These are phyloP conservation scores for Brassica incana DNA, from an alignment of 345 rosid genomes.

Conservation along the genomic window DNA sequence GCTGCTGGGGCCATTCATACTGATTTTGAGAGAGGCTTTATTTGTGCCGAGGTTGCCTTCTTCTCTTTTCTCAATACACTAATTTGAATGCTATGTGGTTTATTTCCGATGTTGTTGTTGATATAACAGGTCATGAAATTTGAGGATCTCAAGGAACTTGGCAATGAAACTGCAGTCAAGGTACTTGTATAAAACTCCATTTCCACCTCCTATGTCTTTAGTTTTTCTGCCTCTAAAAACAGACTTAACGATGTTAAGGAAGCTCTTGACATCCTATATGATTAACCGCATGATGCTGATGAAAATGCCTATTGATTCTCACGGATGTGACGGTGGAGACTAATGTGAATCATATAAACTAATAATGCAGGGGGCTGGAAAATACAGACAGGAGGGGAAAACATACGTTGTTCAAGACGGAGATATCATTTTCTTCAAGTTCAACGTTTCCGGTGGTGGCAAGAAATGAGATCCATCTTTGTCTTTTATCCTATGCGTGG, in stretches of 20 bases:
- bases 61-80: slow-evolving; percentile 18
- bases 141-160: slow-evolving; percentile 92
- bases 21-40: slow-evolving; percentile 96
- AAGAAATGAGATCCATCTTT: slow-evolving; percentile 60
- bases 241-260: not conserved
- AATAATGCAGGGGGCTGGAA: slow-evolving; percentile 75
- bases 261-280: no score
- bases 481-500: no score
- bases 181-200: slow-evolving; percentile 38
- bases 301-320: not conserved
- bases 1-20: slow-evolving; percentile 95
- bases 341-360: not conserved
- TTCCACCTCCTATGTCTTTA: not conserved
- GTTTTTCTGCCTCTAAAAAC: not conserved
- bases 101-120: slow-evolving; percentile 18
- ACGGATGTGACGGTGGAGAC: not conserved
- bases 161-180: slow-evolving; percentile 90
- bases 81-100: slow-evolving; percentile 17
- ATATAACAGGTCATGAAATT: slow-evolving; percentile 87
- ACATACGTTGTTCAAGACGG: slow-evolving; percentile 94
- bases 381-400: slow-evolving; percentile 92
- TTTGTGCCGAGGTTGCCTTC: slow-evolving; percentile 88
- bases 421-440: slow-evolving; percentile 94
- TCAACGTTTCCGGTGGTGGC: slow-evolving; percentile 95
- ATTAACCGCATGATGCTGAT: not conserved